These are phyloP conservation scores for Aspergillus kassunensis DNA, from an alignment of 495 filamentous ascomycete species.

Conservation along the genomic window DNA sequence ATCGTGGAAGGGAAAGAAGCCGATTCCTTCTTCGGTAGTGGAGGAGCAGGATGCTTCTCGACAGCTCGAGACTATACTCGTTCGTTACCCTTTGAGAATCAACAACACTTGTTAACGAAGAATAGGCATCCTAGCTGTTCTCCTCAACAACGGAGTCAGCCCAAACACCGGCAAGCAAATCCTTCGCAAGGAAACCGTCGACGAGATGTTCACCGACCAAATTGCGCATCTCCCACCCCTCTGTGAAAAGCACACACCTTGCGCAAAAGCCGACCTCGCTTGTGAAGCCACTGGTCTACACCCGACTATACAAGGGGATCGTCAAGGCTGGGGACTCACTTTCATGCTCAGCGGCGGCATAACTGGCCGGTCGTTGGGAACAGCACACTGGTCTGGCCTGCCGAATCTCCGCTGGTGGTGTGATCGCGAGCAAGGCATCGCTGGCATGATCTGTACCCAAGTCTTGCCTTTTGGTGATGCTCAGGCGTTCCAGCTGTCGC, in stretches of 20 bases:
- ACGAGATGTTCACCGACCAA: slow-evolving; percentile 59
- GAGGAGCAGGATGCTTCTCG: not conserved
- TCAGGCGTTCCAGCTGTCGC: slow-evolving; percentile 2
- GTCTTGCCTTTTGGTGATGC: slow-evolving; percentile 51
- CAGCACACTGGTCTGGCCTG: slow-evolving; percentile 56
- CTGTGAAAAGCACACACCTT: slow-evolving; percentile 38
- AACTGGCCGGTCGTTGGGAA: slow-evolving; percentile 47
- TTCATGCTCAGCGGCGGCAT: slow-evolving; percentile 41
- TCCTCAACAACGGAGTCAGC: slow-evolving; percentile 48
- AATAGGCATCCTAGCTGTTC: slow-evolving; percentile 37
- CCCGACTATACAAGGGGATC: slow-evolving; percentile 16
- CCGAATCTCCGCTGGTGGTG: slow-evolving; percentile 60
- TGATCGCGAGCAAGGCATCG: slow-evolving; percentile 57
- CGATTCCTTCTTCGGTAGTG: not conserved
- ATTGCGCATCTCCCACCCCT: slow-evolving; percentile 52
- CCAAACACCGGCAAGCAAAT: slow-evolving; percentile 46
- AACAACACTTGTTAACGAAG: not conserved
- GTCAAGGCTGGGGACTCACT: slow-evolving; percentile 58
- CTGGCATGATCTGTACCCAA: slow-evolving; percentile 53
- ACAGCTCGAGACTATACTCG: not conserved
- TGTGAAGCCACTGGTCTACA: slow-evolving; percentile 43
- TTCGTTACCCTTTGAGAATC: slow-evolving; percentile 23
- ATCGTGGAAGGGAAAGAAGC: not conserved
- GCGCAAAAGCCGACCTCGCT: slow-evolving; percentile 50
- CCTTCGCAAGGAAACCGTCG: slow-evolving; percentile 47